Base-by-base conservation (phyloP, 345 rosid genomes). In the Ceriops tagal region DNA sequence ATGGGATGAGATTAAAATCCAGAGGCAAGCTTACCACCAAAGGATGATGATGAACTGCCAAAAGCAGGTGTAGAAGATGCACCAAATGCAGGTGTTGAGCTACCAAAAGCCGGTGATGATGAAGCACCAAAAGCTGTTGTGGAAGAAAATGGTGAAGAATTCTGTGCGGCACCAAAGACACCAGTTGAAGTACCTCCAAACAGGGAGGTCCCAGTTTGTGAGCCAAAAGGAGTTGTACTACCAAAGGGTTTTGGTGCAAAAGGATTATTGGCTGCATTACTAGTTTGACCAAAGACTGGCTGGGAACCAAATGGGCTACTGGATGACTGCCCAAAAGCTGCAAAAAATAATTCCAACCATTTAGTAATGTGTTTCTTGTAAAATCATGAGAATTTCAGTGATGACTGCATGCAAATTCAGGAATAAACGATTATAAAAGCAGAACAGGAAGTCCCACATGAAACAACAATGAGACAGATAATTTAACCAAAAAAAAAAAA, bases 121-220 rank as follows among this genome's bases (percentile, higher is more conserved):
- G 92, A 78, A 60, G 88, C 86, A 71, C 92, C 96, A 83, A 95
- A 95, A 51, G 90, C 70, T 53, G 92, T 53, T 7, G 84, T 75
- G 31, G 97, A 82, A 16, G 88, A 74, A 58, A 91, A 89, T 21
- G 89, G 91, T 6, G 96, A 82, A 20, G 98, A 85, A 35, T 89
- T 30, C 69, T 79, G 93, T 43, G 92, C 28, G 28, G 86, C 72
- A 58, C 96, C 97, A 84, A 95, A 92, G 75, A 87, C 86, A 31
- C 98, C 97, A 7, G 97, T 92, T 60, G 98, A 85, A 74, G 96
- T 87, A 26, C 92, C 92, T 47, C 98, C 99, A 70, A 95, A 88
- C 22, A 88, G 62, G 51, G 99, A 84, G 70, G 85, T 75, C 59
- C 92, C 92, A 0, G 93, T 84, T 70, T 92, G 97, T 31, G 93